Conservation (phyloP, 768 basidiomycete genomes). For the Tylopilus intermedius region DNA sequence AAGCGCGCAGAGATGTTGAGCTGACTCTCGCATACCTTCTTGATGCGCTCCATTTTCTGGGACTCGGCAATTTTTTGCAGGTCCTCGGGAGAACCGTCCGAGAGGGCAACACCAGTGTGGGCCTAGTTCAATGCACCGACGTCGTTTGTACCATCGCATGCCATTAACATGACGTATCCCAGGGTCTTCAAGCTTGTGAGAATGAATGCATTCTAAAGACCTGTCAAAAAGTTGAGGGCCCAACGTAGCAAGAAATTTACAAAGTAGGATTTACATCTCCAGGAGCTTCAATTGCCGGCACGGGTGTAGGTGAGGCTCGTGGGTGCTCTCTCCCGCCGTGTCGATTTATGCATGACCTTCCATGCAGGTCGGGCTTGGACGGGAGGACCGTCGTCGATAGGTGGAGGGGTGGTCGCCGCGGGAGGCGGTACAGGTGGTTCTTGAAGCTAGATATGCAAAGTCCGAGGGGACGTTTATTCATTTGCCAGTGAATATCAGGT, state of each 20-base stretch:
- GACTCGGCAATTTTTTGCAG: conserved; percentile 91
- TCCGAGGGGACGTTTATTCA: background rate
- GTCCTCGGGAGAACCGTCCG: conserved; percentile 90
- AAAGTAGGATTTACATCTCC: too few species aligned
- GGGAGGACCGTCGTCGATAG: conserved; percentile 42
- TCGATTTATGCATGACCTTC: conserved; percentile 66
- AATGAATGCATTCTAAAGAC: conserved; percentile 44
- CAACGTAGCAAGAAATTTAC: too few species aligned
- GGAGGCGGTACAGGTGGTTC: conserved; percentile 35
- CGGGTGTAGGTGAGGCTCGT: conserved; percentile 33
- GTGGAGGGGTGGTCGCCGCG: conserved; percentile 40
- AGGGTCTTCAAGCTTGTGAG: conserved; percentile 83
- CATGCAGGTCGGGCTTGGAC: conserved; percentile 63
- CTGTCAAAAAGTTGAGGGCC: too few species aligned
- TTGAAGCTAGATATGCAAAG: conserved; percentile 23
- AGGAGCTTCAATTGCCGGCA: conserved; percentile 40
- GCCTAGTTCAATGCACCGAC: conserved; percentile 98
- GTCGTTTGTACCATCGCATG: conserved; percentile 98
- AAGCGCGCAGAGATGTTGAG: conserved; percentile 85
- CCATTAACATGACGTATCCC: conserved; percentile 94
- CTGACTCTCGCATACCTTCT: conserved; percentile 97
- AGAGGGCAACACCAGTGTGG: conserved; percentile 88
- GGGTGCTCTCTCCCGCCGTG: conserved; percentile 45
- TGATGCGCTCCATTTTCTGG: conserved; percentile 82
- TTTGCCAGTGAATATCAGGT: background rate